These are phyloP conservation scores for Pyrenophora graminea DNA, from an alignment of 2,329 filamentous ascomycete genomes.

Conservation along the genomic window DNA sequence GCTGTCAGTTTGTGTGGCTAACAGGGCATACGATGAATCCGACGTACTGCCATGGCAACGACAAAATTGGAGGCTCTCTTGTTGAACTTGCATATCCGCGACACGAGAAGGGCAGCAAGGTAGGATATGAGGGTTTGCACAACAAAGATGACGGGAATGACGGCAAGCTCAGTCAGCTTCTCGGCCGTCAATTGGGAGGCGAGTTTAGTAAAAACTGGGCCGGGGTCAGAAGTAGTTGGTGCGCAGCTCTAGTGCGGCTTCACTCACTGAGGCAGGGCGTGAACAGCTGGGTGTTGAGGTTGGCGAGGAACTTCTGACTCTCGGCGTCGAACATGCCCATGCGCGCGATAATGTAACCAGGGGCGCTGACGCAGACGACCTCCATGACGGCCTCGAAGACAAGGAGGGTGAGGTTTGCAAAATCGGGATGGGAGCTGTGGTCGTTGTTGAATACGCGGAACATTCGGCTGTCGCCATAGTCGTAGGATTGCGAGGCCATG, in stretches of 20 bases:
- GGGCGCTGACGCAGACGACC: slow-evolving; percentile 91
- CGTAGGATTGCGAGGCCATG: slow-evolving; percentile 42
- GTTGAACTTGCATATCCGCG: slow-evolving; percentile 77
- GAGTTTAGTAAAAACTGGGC: slow-evolving; percentile 88
- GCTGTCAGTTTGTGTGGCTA: slow-evolving; percentile 19
- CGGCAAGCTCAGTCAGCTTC: slow-evolving; percentile 84
- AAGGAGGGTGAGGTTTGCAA: slow-evolving; percentile 73
- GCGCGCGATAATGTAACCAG: slow-evolving; percentile 88
- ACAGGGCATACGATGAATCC: neutral
- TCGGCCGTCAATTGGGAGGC: slow-evolving; percentile 91
- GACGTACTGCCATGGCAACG: slow-evolving; percentile 82
- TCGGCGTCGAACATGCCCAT: slow-evolving; percentile 94
- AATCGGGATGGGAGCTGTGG: slow-evolving; percentile 62
- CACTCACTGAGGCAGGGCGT: slow-evolving; percentile 87
- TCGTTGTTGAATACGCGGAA: slow-evolving; percentile 40
- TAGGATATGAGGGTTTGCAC: slow-evolving; percentile 89
- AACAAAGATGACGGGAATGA: slow-evolving; percentile 94
- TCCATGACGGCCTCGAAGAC: slow-evolving; percentile 95
- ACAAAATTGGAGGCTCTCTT: slow-evolving; percentile 92
- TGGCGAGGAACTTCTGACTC: slow-evolving; percentile 94
- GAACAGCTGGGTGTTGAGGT: slow-evolving; percentile 94
- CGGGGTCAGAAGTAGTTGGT: slow-evolving; percentile 13
- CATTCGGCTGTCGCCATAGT: slow-evolving; percentile 34
- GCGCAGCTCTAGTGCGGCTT: neutral
- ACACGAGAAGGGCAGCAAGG: slow-evolving; percentile 70